A percentile compares a stretch with the other conserved stretches of the same genome.
Conservation (phyloP, 192 early-diverging fungal genomes). For the Tieghemiomyces parasiticus region DNA sequence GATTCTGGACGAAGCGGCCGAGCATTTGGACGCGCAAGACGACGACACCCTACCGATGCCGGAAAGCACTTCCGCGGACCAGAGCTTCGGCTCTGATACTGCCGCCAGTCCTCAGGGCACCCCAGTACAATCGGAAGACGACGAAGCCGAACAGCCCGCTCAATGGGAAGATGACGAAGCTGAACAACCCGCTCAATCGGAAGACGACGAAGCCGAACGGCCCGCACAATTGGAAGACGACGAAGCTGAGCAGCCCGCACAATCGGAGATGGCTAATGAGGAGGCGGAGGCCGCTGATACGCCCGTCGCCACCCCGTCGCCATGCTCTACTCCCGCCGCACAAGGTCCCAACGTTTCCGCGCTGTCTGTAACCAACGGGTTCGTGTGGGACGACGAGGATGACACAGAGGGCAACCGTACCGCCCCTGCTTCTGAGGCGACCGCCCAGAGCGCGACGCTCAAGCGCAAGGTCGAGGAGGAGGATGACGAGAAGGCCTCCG, state of each 20-base stretch:
- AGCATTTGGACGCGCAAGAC: neutral
- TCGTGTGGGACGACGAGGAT: conserved; percentile 34
- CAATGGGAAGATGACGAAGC: conserved; percentile 17
- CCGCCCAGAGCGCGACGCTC: conserved; percentile 18
- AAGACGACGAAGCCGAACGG: conserved; percentile 16
- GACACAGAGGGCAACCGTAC: conserved; percentile 16
- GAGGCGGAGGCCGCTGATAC: neutral
- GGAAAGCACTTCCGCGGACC: too few species aligned
- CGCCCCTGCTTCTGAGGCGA: too few species aligned
- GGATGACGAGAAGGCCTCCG: too few species aligned
- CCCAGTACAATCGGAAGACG: conserved; percentile 9
- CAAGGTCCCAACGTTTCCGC: conserved; percentile 14
- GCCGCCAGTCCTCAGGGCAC: neutral
- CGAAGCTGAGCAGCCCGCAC: conserved; percentile 15
- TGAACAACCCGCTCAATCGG: conserved; percentile 15
- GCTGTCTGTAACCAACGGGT: conserved; percentile 23
- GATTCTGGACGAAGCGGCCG: neutral
- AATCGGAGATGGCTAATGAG: conserved; percentile 14
- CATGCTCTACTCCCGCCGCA: too few species aligned
- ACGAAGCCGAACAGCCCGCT: conserved; percentile 15
- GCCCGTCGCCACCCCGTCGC: conserved; percentile 14
- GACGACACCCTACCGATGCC: too few species aligned
- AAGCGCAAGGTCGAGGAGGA: too few species aligned
- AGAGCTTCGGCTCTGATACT: too few species aligned
- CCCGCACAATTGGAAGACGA: conserved; percentile 18